Percentiles rank a stretch among this genome's conserved stretches.
phyloP scores from a whole-genome alignment of 768 basidiomycete species.

The Gymnopilus dilepis region DNA sequence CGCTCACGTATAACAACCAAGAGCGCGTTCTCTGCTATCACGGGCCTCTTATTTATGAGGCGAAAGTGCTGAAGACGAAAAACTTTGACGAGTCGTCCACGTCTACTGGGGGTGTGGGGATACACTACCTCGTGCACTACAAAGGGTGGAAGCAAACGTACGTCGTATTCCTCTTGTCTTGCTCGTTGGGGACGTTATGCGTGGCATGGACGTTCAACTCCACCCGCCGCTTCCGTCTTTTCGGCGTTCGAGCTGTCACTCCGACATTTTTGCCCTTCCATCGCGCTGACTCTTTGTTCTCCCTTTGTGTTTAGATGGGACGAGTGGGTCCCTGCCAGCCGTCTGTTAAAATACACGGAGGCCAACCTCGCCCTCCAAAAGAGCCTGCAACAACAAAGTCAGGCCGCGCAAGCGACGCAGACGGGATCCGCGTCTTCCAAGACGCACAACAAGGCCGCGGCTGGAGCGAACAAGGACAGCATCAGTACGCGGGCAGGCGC shows the following conservation, averaged over 20 bases:
- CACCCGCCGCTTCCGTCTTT: neutral
- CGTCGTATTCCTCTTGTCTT: conserved; percentile 29
- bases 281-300: conserved; percentile 2
- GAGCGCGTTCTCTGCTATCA: conserved; percentile 94
- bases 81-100: conserved; percentile 69
- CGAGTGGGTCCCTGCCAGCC: conserved; percentile 88
- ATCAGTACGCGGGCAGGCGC: conserved; percentile 37
- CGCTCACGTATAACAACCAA: conserved; percentile 53
- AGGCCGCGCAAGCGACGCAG: conserved; percentile 30
- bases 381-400: conserved; percentile 44
- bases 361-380: conserved; percentile 81
- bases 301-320: conserved; percentile 72
- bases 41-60: conserved; percentile 94
- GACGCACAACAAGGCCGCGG: conserved; percentile 25
- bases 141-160: conserved; percentile 99
- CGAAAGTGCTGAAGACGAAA: conserved; percentile 80
- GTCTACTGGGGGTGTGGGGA: conserved; percentile 64
- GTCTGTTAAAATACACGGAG: conserved; percentile 87
- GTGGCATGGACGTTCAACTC: neutral
- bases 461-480: conserved; percentile 33
- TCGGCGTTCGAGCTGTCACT: neutral
- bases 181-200: neutral
- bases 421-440: conserved; percentile 27
- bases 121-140: conserved; percentile 96
- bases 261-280: neutral